These are phyloP conservation scores for Epichloe brachyelytri DNA, from an alignment of 2,329 filamentous ascomycete genomes.

Conservation along the genomic window DNA sequence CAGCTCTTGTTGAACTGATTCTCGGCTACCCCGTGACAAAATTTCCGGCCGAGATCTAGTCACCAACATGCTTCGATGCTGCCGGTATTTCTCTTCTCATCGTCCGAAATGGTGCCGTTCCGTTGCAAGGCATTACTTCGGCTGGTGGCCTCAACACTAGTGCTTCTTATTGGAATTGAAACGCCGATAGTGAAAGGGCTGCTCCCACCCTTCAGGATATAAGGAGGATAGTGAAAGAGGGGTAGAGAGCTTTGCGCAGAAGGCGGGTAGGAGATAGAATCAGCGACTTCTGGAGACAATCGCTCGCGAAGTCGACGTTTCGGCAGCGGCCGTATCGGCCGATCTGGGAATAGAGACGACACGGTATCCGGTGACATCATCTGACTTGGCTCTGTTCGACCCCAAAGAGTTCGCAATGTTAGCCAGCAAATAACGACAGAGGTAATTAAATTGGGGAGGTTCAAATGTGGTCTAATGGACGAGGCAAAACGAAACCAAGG, in stretches of 20 bases:
- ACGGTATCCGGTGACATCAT: slow-evolving; percentile 61
- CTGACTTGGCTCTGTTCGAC: slow-evolving; percentile 28
- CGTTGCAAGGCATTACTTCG: slow-evolving; percentile 8
- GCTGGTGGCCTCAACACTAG: not conserved
- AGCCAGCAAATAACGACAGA: slow-evolving; percentile 15
- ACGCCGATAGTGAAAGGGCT: slow-evolving; percentile 8
- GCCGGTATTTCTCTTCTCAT: slow-evolving; percentile 46
- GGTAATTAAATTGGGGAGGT: slow-evolving; percentile 8
- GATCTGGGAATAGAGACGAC: slow-evolving; percentile 72
- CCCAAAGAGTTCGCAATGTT: slow-evolving; percentile 12
- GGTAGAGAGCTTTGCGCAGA: slow-evolving; percentile 57
- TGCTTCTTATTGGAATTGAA: not conserved
- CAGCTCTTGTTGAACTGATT: slow-evolving; percentile 31
- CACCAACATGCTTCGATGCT: slow-evolving; percentile 24
- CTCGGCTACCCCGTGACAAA: slow-evolving; percentile 28
- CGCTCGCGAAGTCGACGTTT: slow-evolving; percentile 79
- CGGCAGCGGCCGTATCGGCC: slow-evolving; percentile 85
- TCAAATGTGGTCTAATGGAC: slow-evolving; percentile 4
- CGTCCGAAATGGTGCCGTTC: slow-evolving; percentile 8
- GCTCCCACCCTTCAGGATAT: slow-evolving; percentile 37
- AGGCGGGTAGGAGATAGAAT: slow-evolving; percentile 70
- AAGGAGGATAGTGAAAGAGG: slow-evolving; percentile 52
- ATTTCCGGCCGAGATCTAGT: slow-evolving; percentile 35
- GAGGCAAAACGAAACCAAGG: slow-evolving; percentile 2
- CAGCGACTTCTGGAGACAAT: slow-evolving; percentile 72